Conservation (phyloP, 768 basidiomycete genomes). For the Fibroporia radiculosa region DNA sequence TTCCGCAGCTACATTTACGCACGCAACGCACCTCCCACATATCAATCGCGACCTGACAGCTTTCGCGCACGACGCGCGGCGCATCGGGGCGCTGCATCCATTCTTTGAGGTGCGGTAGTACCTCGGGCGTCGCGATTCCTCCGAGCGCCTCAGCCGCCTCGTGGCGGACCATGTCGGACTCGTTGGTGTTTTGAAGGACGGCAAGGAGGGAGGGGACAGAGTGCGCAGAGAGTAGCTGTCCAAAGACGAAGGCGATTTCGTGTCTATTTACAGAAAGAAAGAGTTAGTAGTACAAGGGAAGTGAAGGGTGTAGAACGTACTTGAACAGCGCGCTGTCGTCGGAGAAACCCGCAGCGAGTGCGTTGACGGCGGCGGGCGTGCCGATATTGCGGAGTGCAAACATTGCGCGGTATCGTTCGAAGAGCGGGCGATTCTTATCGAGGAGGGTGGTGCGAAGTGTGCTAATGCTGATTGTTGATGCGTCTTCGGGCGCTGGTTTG, state of each 20-base stretch:
- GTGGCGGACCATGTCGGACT: slow-evolving; percentile 96
- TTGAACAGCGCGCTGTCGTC: slow-evolving; percentile 93
- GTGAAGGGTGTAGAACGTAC: slow-evolving; percentile 34
- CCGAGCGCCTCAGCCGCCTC: slow-evolving; percentile 98
- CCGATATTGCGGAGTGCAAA: slow-evolving; percentile 95
- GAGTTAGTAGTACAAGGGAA: neutral
- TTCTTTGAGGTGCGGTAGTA: slow-evolving; percentile 77
- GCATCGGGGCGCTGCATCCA: slow-evolving; percentile 76
- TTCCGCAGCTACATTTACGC: neutral
- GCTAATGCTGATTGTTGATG: slow-evolving; percentile 40
- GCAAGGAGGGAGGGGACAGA: slow-evolving; percentile 79
- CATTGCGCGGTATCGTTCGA: slow-evolving; percentile 96
- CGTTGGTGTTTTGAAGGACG: slow-evolving; percentile 63
- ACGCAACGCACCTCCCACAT: slow-evolving; percentile 79
- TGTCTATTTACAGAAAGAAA: slow-evolving; percentile 50
- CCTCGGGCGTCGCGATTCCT: slow-evolving; percentile 92
- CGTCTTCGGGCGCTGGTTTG: slow-evolving; percentile 42
- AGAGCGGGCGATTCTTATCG: slow-evolving; percentile 62
- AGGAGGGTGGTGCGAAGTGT: slow-evolving; percentile 57
- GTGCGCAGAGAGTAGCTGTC: slow-evolving; percentile 84
- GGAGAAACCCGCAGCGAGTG: slow-evolving; percentile 83
- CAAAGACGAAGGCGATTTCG: slow-evolving; percentile 98
- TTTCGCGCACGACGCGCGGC: slow-evolving; percentile 87
- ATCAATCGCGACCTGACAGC: slow-evolving; percentile 93
- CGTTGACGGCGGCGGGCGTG: slow-evolving; percentile 75